These are phyloP conservation scores for Rosa lucieae DNA, from an alignment of 306 rosid genomes.

Conservation along the genomic window DNA sequence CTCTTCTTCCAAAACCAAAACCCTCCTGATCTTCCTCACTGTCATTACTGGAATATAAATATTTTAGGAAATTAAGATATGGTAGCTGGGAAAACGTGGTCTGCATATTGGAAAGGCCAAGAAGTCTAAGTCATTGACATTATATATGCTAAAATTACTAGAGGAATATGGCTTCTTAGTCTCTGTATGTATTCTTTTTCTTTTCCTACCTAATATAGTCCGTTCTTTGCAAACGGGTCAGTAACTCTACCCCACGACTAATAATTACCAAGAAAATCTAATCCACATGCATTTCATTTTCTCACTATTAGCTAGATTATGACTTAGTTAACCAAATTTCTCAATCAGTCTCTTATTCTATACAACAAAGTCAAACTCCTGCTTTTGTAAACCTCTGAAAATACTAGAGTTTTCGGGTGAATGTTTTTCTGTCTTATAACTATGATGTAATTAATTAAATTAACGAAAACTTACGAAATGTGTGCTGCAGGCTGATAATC, in stretches of 20 bases:
- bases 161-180: neutral
- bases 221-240: neutral
- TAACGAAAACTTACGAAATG: neutral
- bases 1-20: neutral
- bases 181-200: neutral
- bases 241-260: constrained; percentile 18
- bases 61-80: neutral
- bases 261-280: neutral
- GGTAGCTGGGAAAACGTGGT: constrained; percentile 7
- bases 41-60: neutral
- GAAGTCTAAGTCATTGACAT: constrained; percentile 11
- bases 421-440: neutral
- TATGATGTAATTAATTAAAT: neutral
- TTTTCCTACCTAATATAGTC: constrained; percentile 12
- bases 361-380: constrained; percentile 6
- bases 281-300: neutral
- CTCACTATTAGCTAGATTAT: neutral
- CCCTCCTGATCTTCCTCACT: constrained; percentile 7
- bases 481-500: constrained; percentile 71
- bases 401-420: neutral
- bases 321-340: constrained; percentile 3
- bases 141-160: neutral
- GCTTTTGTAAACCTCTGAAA: neutral
- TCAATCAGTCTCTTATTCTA: neutral
- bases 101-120: neutral